phyloP scores from a whole-genome alignment of 2,329 filamentous ascomycete genomes.

The Amesomyces nigricolor region DNA sequence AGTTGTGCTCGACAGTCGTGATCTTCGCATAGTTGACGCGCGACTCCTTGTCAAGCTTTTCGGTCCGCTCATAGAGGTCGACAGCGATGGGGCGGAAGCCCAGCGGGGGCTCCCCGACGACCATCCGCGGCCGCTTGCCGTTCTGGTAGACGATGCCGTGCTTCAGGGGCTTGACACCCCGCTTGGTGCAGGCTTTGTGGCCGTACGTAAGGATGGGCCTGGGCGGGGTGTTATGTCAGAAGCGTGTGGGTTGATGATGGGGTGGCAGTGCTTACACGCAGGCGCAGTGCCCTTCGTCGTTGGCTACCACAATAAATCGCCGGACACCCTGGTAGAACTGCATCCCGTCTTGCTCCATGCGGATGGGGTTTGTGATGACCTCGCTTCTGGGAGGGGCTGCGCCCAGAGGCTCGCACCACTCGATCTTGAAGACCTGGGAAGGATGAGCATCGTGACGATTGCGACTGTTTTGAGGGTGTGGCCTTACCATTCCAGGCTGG shows the following conservation, averaged over 20 bases:
- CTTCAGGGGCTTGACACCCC: conserved; percentile 45
- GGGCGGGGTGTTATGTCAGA: neutral
- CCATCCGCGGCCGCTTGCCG: conserved; percentile 29
- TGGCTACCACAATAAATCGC: conserved; percentile 50
- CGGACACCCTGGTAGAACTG: conserved; percentile 46
- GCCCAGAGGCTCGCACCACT: conserved; percentile 50
- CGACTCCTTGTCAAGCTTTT: conserved; percentile 45
- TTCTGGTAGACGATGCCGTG: conserved; percentile 48
- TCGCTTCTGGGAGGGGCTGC: conserved; percentile 20
- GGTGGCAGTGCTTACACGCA: conserved; percentile 45
- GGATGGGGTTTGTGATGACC: conserved; percentile 28
- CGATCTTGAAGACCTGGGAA: conserved; percentile 47
- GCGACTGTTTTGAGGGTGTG: neutral
- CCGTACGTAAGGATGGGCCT: conserved; percentile 39
- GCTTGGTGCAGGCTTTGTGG: conserved; percentile 47
- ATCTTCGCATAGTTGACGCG: conserved; percentile 55
- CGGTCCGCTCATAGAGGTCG: conserved; percentile 36
- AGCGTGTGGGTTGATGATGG: too few species aligned
- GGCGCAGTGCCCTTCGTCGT: conserved; percentile 47
- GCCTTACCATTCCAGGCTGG: conserved; percentile 37
- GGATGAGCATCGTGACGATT: neutral
- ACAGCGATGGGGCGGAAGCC: conserved; percentile 45
- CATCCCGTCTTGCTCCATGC: conserved; percentile 30
- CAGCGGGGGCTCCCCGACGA: conserved; percentile 41
- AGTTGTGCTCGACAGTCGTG: conserved; percentile 52